Evolutionary conservation across 2,329 filamentous ascomycete species (phyloP).

Genomic region (Akanthomyces uredinophilus): DNA sequence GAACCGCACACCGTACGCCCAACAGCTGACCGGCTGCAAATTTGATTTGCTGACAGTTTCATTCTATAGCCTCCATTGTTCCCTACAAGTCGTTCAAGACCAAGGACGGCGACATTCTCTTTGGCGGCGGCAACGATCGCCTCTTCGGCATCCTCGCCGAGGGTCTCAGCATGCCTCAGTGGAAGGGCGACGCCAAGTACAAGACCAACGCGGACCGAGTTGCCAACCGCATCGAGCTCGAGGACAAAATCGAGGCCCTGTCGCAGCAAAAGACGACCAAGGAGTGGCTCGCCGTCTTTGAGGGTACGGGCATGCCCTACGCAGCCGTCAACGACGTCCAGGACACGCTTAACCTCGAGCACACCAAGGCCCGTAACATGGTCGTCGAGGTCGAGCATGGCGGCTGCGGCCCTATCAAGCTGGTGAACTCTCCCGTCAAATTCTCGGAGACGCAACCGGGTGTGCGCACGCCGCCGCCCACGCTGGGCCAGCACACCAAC

Average conservation of each 20-base stretch:
- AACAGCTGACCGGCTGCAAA: background rate
- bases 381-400: conserved; percentile 81
- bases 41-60: background rate
- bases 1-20: conserved; percentile 83
- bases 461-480: conserved; percentile 74
- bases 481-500: conserved; percentile 80
- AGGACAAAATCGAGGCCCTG: conserved; percentile 70
- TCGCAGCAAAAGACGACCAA: conserved; percentile 74
- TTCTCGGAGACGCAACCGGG: conserved; percentile 77
- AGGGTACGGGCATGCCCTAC: conserved; percentile 88
- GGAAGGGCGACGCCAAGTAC: conserved; percentile 56
- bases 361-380: conserved; percentile 83
- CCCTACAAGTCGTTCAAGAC: conserved; percentile 84
- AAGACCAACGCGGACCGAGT: conserved; percentile 59
- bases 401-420: conserved; percentile 75
- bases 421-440: conserved; percentile 93
- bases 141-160: conserved; percentile 62
- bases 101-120: conserved; percentile 63
- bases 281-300: conserved; percentile 81
- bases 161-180: conserved; percentile 51
- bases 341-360: conserved; percentile 73
- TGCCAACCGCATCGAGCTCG: conserved; percentile 68
- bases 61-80: conserved; percentile 75
- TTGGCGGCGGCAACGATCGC: conserved; percentile 68
- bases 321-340: conserved; percentile 93